A percentile compares a stretch with the other conserved stretches of the same genome.
These are phyloP conservation scores for Moricandia arvensis DNA, from an alignment of 345 rosid species.

Conservation along the genomic window DNA sequence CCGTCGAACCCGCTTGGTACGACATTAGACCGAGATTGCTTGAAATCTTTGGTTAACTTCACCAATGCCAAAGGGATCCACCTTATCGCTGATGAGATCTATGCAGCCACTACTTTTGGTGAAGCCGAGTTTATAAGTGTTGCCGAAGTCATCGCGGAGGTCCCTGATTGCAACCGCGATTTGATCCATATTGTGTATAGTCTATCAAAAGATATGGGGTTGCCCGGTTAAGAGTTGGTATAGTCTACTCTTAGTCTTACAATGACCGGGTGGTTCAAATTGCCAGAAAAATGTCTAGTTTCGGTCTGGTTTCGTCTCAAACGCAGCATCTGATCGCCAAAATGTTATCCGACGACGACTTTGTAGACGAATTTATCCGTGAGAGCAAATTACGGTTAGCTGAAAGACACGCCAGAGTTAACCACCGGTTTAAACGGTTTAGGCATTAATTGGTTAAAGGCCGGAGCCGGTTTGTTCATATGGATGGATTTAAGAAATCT, in stretches of 20 bases:
- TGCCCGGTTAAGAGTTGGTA: constrained; percentile 89
- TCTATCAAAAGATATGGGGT: constrained; percentile 92
- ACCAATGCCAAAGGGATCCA: constrained; percentile 75
- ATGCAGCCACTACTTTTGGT: constrained; percentile 76
- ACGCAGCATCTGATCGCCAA: constrained; percentile 71
- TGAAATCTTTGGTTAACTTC: constrained; percentile 57
- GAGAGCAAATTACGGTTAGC: constrained; percentile 57
- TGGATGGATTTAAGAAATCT: constrained; percentile 83
- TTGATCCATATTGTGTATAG: constrained; percentile 81
- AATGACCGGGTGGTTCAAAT: constrained; percentile 67
- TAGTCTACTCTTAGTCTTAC: constrained; percentile 63
- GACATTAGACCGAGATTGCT: constrained; percentile 56
- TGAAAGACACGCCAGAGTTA: constrained; percentile 47
- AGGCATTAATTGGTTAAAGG: constrained; percentile 61
- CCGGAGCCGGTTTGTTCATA: constrained; percentile 68
- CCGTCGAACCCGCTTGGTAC: constrained; percentile 93
- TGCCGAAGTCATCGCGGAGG: constrained; percentile 65
- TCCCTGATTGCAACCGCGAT: constrained; percentile 44
- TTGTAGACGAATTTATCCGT: constrained; percentile 50
- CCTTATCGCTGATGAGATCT: constrained; percentile 75
- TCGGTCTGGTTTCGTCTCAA: constrained; percentile 84
- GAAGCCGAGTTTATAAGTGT: constrained; percentile 61
- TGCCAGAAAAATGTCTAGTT: constrained; percentile 90
- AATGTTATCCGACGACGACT: constrained; percentile 74
- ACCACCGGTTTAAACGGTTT: constrained; percentile 51